Evolutionary conservation across 2,329 filamentous ascomycete genomes (phyloP), one percentile per base, ranked within the genome.

Genomic region (Celoporthe dispersa): DNA sequence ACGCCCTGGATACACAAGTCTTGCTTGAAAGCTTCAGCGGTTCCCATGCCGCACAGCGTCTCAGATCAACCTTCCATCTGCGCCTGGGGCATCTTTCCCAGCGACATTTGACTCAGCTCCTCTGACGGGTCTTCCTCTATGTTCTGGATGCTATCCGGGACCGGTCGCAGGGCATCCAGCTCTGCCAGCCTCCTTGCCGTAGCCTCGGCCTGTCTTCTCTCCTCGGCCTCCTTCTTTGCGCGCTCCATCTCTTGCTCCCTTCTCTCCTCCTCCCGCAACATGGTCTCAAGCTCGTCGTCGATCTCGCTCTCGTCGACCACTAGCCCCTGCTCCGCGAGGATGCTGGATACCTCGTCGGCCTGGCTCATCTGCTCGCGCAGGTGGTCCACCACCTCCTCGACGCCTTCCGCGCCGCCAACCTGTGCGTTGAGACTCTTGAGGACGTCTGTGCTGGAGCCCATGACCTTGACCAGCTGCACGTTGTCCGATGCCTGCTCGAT

Each of bases 401-500:
- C 93, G 61, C 86, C 86, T 73, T 93, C 91, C 0, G 87, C 86
- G 1, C 93, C 92, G 61, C 96, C 96, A 31, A 94, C 87, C 77
- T 93, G 88, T 62, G 87, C 85, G 77, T 97, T 94, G 39, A 99
- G 84, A 35, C 83, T 85, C 73, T 87, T 87, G 44, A 99, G 85
- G 1, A 92, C 93, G 44, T 86, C 86, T 0, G 91, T 88, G 72
- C 93, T 94, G 22, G 90, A 87, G 76, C 94, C 89, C 91, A 99
- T 94, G 7, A 94, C 91, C 71, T 88, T 87, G 11, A 98, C 89
- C 19, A 98, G 87, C 75, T 94, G 91, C 11, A 97, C 89, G 73
- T 98, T 93, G 79, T 94, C 92, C 0, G 90, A 87, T 0, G 96
- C 96, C 79, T 95, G 90, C 78, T 97, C 91, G 66, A 99, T 92